A percentile compares a stretch with the other conserved stretches of the same genome.
Evolutionary conservation across 129 eudicot species (phyloP).

Genomic region (Chrysanthemum lavandulifolium): DNA sequence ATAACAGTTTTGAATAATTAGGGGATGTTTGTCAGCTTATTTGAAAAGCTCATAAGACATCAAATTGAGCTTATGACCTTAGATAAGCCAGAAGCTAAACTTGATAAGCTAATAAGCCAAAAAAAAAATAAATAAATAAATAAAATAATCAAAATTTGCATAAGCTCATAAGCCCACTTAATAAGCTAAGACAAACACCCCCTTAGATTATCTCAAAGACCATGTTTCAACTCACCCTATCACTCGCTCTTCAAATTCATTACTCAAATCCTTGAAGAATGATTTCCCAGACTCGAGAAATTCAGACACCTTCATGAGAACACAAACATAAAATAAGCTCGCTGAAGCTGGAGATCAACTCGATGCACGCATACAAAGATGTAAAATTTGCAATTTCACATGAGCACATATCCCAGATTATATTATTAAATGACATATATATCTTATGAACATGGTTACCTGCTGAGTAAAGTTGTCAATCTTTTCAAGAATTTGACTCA

Average conservation of each 20-base stretch:
- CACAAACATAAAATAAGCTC: slow-evolving; percentile 6
- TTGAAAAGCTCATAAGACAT: no score
- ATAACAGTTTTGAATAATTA: slow-evolving; percentile 1
- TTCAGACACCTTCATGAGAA: slow-evolving; percentile 65
- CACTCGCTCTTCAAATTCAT: slow-evolving; percentile 83
- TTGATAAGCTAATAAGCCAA: no score
- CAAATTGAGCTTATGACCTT: no score
- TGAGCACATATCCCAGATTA: background rate
- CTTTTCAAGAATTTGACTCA: no score
- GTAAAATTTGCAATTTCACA: background rate
- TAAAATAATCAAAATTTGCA: no score
- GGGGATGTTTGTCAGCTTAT: no score
- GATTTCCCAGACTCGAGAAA: slow-evolving; percentile 85
- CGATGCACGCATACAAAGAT: slow-evolving; percentile 19
- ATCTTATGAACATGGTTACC: background rate
- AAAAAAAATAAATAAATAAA: no score
- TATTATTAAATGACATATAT: slow-evolving; percentile 2
- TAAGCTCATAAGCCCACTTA: no score
- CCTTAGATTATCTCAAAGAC: background rate
- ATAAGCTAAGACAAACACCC: no score
- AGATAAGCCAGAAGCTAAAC: no score
- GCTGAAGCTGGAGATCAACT: slow-evolving; percentile 15
- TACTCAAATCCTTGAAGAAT: slow-evolving; percentile 57
- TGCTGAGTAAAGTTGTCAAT: no score
- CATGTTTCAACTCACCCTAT: slow-evolving; percentile 48